A percentile compares a stretch with the other conserved stretches of the same genome.
Conservation (phyloP, 306 rosid genomes). For the Prinsepia uniflora region DNA sequence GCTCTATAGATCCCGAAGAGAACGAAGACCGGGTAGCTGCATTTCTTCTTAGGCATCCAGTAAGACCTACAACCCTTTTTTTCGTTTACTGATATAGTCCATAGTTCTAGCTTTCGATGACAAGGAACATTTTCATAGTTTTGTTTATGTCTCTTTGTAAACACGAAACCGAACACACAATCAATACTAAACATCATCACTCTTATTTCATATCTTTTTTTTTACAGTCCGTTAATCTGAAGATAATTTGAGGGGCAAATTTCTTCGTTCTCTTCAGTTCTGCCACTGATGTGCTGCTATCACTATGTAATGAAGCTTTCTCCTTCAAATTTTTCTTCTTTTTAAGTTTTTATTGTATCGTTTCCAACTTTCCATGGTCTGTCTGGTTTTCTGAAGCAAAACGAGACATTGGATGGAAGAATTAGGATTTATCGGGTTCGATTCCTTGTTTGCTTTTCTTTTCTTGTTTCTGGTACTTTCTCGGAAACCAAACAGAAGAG, state of each 20-base stretch:
- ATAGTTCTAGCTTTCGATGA: not conserved
- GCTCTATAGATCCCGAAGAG: conserved; percentile 93
- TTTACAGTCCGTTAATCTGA: not conserved
- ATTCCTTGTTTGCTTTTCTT: not conserved
- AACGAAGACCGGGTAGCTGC: conserved; percentile 73
- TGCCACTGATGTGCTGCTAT: not conserved
- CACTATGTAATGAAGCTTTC: conserved; percentile 3
- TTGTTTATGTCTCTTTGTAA: not conserved
- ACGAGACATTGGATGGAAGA: too few relatives aligned
- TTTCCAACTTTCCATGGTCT: not conserved
- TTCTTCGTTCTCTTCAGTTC: not conserved
- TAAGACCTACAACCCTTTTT: conserved; percentile 28
- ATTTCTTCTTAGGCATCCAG: conserved; percentile 78
- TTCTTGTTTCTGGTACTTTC: not conserved
- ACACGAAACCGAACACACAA: not conserved
- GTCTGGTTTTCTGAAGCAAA: conserved; percentile 17
- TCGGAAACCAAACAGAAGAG: conserved; percentile 11
- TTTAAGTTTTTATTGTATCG: not conserved
- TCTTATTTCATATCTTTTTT: not conserved
- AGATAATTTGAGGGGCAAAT: not conserved
- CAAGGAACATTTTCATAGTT: not conserved
- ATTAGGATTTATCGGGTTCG: not conserved
- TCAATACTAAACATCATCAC: not conserved
- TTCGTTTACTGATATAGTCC: not conserved
- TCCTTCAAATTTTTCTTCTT: conserved; percentile 12